Base-by-base conservation (phyloP, 2,329 filamentous ascomycete species). In the Penicillium sp. region DNA sequence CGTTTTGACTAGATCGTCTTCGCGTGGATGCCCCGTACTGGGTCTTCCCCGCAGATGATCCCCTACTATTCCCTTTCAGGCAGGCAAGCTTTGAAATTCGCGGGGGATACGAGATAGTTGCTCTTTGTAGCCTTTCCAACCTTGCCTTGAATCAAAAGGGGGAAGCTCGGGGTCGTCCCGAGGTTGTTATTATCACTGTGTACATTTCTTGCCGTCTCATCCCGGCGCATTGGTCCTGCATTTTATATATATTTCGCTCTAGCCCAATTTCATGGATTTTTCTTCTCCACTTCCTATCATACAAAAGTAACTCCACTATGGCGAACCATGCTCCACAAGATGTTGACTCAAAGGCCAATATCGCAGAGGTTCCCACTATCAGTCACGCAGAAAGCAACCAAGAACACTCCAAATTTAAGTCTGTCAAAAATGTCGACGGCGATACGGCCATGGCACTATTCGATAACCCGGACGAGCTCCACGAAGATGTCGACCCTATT, bases 361-460 rank as follows among this genome's bases (percentile, higher is more conserved):
- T 65, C 7, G 55, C 48, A 11, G 61, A 69, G 26, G 60, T 61
- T 10, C 64, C 69, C 6, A 64, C 67, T 2, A 54, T 67, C 8
- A 53, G 54, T 3, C 71, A 75, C 32, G 56, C 64, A 1, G 73
- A 74, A 52, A 66, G 58, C n/a, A 58, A 40, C n/a, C 49, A 63
- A 40, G 47, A 53, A 13, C 54, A 58, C 8, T 56, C 59, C n/a
- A 66, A 64, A 61, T 72, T 66, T 64, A 70, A 69, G 26, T 55
- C 65, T 7, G 61, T 64, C 29, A 67, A 70, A 40, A 57, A 65
- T 4, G 63, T 61, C 20, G 76, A 79, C 55, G 78, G 77, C 38
- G 81, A 84, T 62, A 77, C 78, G 0, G 81, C 82, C 2, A 75
- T 81, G 69, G 74, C 76, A 3, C 70, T 84, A 5, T 83, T 84